phyloP scores from a whole-genome alignment of 1,284 basidiomycete species.

The Puccinia novopanici region DNA sequence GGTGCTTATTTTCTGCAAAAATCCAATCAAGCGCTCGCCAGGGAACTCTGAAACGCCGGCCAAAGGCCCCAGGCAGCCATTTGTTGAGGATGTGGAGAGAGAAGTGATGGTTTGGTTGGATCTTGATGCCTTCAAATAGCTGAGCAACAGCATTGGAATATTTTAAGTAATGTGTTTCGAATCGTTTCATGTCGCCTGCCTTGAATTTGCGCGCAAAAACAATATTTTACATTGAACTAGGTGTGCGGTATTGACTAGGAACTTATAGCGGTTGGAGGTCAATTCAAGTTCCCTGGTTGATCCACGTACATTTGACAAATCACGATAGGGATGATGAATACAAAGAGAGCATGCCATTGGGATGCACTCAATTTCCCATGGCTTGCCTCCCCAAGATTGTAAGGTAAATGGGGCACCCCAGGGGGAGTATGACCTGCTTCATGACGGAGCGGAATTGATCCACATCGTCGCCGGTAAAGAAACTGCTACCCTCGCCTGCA shows the following conservation, averaged over 20 bases:
- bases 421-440: constrained; percentile 16
- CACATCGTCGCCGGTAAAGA: constrained; percentile 11
- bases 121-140: constrained; percentile 1
- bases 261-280: constrained; percentile 16
- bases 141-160: neutral
- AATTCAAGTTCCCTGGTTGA: neutral
- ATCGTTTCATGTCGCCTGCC: neutral
- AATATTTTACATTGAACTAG: constrained; percentile 22
- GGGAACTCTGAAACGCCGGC: neutral
- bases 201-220: constrained; percentile 11
- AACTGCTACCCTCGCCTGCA: neutral
- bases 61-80: constrained; percentile 26
- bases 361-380: constrained; percentile 37
- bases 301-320: neutral
- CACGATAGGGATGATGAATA: constrained; percentile 33
- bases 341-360: constrained; percentile 37
- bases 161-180: neutral
- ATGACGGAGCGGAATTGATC: neutral
- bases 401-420: constrained; percentile 6
- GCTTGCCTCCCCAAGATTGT: constrained; percentile 26
- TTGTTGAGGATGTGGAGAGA: constrained; percentile 35
- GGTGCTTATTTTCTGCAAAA: too few species aligned
- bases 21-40: too few species aligned
- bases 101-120: constrained; percentile 37
- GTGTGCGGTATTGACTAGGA: constrained; percentile 14